Evolutionary conservation across 768 basidiomycete species (phyloP), one percentile per base, ranked within the genome.

Genomic region (Cubamyces sp.): DNA sequence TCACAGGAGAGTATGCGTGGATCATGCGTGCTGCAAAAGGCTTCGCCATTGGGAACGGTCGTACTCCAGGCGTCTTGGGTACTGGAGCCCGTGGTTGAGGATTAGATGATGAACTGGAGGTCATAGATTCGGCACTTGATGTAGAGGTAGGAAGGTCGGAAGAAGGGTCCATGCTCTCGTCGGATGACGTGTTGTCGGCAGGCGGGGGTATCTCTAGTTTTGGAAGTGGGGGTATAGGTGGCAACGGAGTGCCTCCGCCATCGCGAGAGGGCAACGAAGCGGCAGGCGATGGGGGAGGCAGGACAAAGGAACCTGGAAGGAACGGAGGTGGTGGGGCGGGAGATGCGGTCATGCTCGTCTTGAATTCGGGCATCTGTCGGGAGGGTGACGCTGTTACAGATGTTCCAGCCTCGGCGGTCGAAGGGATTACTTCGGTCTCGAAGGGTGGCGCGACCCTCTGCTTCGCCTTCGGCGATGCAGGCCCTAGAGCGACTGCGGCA

Each of bases 1-100:
- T 87, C 2, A 79, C 87, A 28, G 91, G 91, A 0, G 92, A 92
- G 64, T 93, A 94, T 0, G 91, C 90, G 64, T 94, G 91, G 4
- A 83, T 79, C 87, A 91, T 90, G 57, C 81, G 84, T 56, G 79
- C 74, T 1, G 84, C 87, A 51, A 87, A 76, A 12, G 91, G 89
- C 68, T 90, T 92, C 1, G 89, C 88, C 47, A 87, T 76, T 0
- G 88, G 88, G 75, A 88, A 91, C 1, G 83, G 78, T 26, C 74
- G 77, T n/a, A 66, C 64, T 7, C 73, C 64, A 18, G 75, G 73
- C 14, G 78, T 70, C 30, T 74, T n/a, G 74, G 69, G 68, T 18
- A 62, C 49, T 18, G 47, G 23, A 3, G 56, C 21, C 16, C 54
- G 42, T 7, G 50, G 51, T 37, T 16, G 50, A 3, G 53, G 23